Base-by-base conservation (phyloP, 1,284 basidiomycete genomes). In the Trametes sp. region DNA sequence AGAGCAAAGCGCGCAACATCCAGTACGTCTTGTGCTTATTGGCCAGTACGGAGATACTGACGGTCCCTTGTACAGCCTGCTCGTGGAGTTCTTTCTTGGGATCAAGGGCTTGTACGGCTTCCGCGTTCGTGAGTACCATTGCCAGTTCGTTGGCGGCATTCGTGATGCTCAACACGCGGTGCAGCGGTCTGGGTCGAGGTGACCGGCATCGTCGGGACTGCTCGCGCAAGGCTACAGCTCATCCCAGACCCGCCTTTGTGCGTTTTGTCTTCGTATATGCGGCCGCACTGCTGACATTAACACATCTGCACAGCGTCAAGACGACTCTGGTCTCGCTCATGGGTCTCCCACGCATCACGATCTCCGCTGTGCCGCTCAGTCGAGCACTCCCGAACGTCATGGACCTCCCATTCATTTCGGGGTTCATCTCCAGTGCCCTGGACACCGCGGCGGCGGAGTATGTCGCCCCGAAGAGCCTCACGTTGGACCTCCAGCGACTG, bases 201-300 rank as follows among this genome's bases (percentile, higher is more conserved):
- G 46, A 89, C 91, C 56, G 86, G 87, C n/a, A 81, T 93, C 31
- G 82, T 87, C 10, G 89, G 89, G 5, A 89, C 90, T 7, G 84
- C 88, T 3, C 83, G 93, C n/a, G 77, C 92, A 33, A 84, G 93
- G n/a, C 79, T 92, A 24, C 91, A 94, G 75, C 86, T 95, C 69
- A 92, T 93, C 46, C 87, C 92, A 0, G 87, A 92, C 68, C 84
- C 89, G 70, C 93, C 74, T 73, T 90, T 86, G 83, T 89, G 57
- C 80, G 87, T 53, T 2, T 11, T 66, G 42, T 49, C 19, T 36
- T 82, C 19, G 24, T 28, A 2, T 2, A 31, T 8, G 23, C 28
- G 11, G 11, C 41, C 33, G 35, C 28, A 14, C 14, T 35, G 16
- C 16, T 16, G 26, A 42, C 13, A 14, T 44, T 59, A 10, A 53